Base-by-base conservation (phyloP, 169 alveolate species). In the Amoebophrya sp. region DNA sequence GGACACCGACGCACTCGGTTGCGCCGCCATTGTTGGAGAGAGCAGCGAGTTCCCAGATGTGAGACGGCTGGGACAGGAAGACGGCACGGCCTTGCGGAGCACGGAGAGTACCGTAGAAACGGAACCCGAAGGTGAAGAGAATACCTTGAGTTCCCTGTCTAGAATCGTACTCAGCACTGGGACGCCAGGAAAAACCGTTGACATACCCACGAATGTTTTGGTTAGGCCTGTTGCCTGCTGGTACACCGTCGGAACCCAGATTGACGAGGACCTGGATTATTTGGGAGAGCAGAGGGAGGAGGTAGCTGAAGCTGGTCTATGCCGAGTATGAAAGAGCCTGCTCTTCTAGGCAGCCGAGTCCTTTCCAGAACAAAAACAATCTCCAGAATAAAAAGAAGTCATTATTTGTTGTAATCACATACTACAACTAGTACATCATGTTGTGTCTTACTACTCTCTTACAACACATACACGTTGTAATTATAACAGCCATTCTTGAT, bases 101-200 rank as follows among this genome's bases (percentile, higher is more conserved):
- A 1, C 83, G 83, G 2, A 65, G 83, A 6, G 83, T 65, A 6
- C 83, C 83, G 83, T 65, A 65, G 33, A 65, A 65, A 6, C 83
- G 83, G 83, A 65, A 65, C 39, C 83, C 83, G 83, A 65, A 65
- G 2, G 83, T 65, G 83, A 65, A 65, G 38, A 65, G 83, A 36
- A 65, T 65, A 12, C 83, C 83, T 36, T 29, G 18, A 36, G 83
- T 65, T 26, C 83, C 83, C 83, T 65, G 83, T 36, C 83, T 29
- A 36, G 36, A 12, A 26, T 65, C 83, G 83, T 65, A 65, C 33
- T 65, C 83, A 1, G 83, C 83, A 36, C 33, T 6, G 10, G 83
- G 83, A 0, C 83, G 83, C 83, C 83, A 65, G 33, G 36, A 12
- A 26, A 65, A 65, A 36, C 83, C 83, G 83, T 65, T 65, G 38